Evolutionary conservation across 495 filamentous ascomycete species (phyloP).

Genomic region (Rhypophila decipiens): DNA sequence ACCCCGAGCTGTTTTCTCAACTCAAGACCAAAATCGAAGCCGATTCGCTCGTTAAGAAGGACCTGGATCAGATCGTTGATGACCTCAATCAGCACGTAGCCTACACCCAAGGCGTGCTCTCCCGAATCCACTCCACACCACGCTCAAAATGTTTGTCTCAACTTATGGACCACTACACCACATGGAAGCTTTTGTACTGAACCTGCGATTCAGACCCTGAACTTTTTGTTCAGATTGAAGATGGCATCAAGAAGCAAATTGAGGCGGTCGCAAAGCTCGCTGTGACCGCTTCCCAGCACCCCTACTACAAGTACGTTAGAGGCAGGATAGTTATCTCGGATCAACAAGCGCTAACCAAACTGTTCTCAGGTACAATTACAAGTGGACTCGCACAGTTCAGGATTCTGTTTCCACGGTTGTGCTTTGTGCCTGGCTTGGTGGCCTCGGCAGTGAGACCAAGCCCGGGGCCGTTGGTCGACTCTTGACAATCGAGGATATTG

Average conservation of each 20-base stretch:
- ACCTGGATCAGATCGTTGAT: conserved; percentile 73
- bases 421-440: conserved; percentile 72
- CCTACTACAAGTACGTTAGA: conserved; percentile 74
- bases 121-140: conserved; percentile 84
- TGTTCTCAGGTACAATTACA: conserved; percentile 65
- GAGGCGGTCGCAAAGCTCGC: conserved; percentile 55
- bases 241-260: conserved; percentile 51
- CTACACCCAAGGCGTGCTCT: conserved; percentile 70
- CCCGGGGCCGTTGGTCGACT: conserved; percentile 53
- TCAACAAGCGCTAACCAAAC: too few relatives aligned
- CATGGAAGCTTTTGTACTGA: background rate
- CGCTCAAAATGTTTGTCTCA: conserved; percentile 61
- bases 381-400: conserved; percentile 82
- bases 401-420: conserved; percentile 69
- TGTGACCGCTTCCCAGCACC: conserved; percentile 67
- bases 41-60: conserved; percentile 73
- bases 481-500: conserved; percentile 82
- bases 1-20: conserved; percentile 77
- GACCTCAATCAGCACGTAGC: conserved; percentile 60
- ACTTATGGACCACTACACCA: too few relatives aligned
- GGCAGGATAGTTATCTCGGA: too few relatives aligned
- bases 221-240: conserved; percentile 48
- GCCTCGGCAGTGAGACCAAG: conserved; percentile 37
- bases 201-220: conserved; percentile 7
- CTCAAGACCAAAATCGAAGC: conserved; percentile 88